Base-by-base conservation (phyloP, 352 stramenopile species). In the Globisporangium recalcitrans region DNA sequence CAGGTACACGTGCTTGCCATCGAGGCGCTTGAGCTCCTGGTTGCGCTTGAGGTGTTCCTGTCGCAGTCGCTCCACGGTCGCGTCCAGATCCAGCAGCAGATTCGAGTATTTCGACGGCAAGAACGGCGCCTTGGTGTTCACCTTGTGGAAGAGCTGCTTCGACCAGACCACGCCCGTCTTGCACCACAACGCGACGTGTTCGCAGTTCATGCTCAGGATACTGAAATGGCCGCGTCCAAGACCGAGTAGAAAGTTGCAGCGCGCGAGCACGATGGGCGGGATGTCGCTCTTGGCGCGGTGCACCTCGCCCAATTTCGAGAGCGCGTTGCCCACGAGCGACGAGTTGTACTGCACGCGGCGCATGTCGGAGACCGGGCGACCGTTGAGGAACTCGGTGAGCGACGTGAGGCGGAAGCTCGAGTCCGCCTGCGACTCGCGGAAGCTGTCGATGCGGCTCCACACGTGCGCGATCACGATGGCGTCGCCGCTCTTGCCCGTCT, bases 301-400 rank as follows among this genome's bases (percentile, higher is more conserved):
- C 13, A 88, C 78, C 62, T 92, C 82, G 34, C 82, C 80, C 13
- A 87, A 58, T 31, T 77, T 71, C 9, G 78, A 84, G 52, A 80
- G 72, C 51, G 74, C 76, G 40, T 90, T 77, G 21, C 64, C 71
- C 22, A 92, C 61, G 24, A 88, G 64, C 31, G 80, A 90, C 61
- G 77, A 86, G 68, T 87, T 87, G 72, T 92, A 92, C 69, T 87
- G 77, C 36, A 92, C 81, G 44, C 77, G 83, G 4, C 80, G 77
- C 73, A 92, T 85, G 65, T 88, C 76, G 3, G 62, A 65, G 13
- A 90, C 32, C 24, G 70, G 74, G 4, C 83, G 75, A 16, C 42
- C 69, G 60, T 90, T 85, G 22, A 92, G 63, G 64, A 92, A 92
- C 57, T 89, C 78, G 21, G 59, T 71, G 3, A 92, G 71, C 64